Evolutionary conservation across 305 asterid genomes (phyloP).

Genomic region (Salvia sclarea): DNA sequence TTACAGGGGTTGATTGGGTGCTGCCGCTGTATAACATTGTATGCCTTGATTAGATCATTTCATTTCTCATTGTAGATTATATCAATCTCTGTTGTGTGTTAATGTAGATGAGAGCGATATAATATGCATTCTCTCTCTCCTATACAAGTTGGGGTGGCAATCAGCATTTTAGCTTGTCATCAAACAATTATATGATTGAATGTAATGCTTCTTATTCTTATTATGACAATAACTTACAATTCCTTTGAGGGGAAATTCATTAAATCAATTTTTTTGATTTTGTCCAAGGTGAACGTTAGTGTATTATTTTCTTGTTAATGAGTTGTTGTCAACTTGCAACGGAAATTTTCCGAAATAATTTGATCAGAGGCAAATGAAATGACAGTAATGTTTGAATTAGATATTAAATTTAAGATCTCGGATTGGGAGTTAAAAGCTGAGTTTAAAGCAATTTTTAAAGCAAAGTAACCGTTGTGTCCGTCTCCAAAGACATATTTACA

Average conservation of each 20-base stretch:
- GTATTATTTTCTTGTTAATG: no score
- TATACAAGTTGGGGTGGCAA: background rate
- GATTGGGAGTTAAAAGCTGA: no score
- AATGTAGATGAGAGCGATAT: constrained; percentile 21
- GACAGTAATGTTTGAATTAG: no score
- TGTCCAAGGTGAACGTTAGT: background rate
- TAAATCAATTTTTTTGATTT: background rate
- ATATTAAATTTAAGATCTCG: no score
- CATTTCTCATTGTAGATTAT: constrained; percentile 1
- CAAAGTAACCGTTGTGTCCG: no score
- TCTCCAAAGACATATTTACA: no score
- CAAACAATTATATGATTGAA: background rate
- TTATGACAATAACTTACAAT: background rate
- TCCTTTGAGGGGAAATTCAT: background rate
- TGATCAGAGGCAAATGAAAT: no score
- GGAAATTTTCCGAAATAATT: no score
- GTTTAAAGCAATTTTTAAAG: no score
- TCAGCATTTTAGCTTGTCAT: background rate
- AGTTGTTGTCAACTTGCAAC: background rate
- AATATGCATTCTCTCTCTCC: constrained; percentile 1
- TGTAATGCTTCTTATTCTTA: constrained; percentile 6
- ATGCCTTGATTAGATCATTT: constrained; percentile 2
- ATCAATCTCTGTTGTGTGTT: constrained; percentile 1
- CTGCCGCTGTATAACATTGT: background rate
- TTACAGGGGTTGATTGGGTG: constrained; percentile 42